phyloP scores from a whole-genome alignment of 805 yeast genomes.

The Barnettozyma pratensis region DNA sequence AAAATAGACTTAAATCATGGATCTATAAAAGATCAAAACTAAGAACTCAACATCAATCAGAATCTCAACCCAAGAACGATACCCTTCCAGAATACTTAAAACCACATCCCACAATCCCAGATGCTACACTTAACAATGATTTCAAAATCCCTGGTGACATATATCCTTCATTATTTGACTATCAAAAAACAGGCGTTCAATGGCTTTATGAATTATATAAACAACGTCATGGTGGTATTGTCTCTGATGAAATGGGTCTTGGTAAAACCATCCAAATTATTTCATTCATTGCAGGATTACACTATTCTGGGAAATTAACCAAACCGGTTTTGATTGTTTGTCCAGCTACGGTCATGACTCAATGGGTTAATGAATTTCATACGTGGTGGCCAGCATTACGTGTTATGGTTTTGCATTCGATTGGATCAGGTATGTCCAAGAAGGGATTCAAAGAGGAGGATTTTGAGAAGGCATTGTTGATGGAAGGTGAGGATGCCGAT shows the following conservation, averaged over 20 bases:
- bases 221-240: slow-evolving; percentile 89
- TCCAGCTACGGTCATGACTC: slow-evolving; percentile 94
- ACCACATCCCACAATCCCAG: slow-evolving; percentile 75
- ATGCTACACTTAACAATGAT: slow-evolving; percentile 65
- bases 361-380: slow-evolving; percentile 96
- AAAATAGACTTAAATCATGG: slow-evolving; percentile 61
- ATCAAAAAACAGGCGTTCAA: slow-evolving; percentile 94
- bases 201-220: slow-evolving; percentile 94
- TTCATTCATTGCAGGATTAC: slow-evolving; percentile 86
- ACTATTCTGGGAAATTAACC: slow-evolving; percentile 67
- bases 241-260: slow-evolving; percentile 98
- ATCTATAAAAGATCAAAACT: slow-evolving; percentile 40
- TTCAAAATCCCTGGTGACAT: slow-evolving; percentile 88
- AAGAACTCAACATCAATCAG: slow-evolving; percentile 9
- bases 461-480: slow-evolving; percentile 43
- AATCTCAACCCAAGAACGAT: slow-evolving; percentile 8
- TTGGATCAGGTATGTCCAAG: slow-evolving; percentile 76
- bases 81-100: slow-evolving; percentile 54
- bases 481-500: slow-evolving; percentile 37
- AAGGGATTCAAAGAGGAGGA: slow-evolving; percentile 38
- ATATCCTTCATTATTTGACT: slow-evolving; percentile 79
- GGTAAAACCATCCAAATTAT: slow-evolving; percentile 95
- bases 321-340: slow-evolving; percentile 86
- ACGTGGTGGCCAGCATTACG: slow-evolving; percentile 98
- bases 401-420: slow-evolving; percentile 81